phyloP scores from a whole-genome alignment of 106 monocot genomes.

The Platanthera zijinensis region DNA sequence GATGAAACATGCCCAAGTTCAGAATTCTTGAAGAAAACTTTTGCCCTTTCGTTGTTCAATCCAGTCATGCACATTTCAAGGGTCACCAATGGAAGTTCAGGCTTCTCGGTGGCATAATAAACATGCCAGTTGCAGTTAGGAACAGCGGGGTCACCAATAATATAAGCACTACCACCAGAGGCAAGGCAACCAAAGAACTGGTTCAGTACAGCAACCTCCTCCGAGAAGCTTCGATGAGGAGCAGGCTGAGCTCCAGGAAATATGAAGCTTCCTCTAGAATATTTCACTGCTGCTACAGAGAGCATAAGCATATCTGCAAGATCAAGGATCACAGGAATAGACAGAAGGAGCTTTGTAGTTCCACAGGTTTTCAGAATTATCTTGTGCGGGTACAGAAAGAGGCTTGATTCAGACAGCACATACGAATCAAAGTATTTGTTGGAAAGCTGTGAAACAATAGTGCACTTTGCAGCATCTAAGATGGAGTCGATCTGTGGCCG shows the following conservation, averaged over 20 bases:
- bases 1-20: slow-evolving; percentile 9
- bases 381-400: slow-evolving; percentile 67
- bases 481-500: slow-evolving; percentile 64
- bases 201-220: slow-evolving; percentile 67
- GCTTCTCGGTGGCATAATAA: slow-evolving; percentile 63
- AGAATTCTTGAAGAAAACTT: slow-evolving; percentile 68
- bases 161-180: slow-evolving; percentile 61
- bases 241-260: slow-evolving; percentile 76
- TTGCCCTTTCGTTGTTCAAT: slow-evolving; percentile 34
- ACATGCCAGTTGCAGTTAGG: slow-evolving; percentile 83
- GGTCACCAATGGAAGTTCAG: slow-evolving; percentile 58
- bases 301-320: slow-evolving; percentile 46
- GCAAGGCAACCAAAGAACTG: slow-evolving; percentile 42
- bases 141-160: slow-evolving; percentile 36
- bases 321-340: slow-evolving; percentile 72
- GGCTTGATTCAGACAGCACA: slow-evolving; percentile 95
- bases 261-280: slow-evolving; percentile 76
- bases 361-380: slow-evolving; percentile 89
- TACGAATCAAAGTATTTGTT: slow-evolving; percentile 87
- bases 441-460: slow-evolving; percentile 70
- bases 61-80: slow-evolving; percentile 98
- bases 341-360: slow-evolving; percentile 73
- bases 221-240: slow-evolving; percentile 76
- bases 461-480: slow-evolving; percentile 63
- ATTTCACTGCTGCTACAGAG: slow-evolving; percentile 49